Percentiles rank a stretch among this genome's conserved stretches.
Evolutionary conservation across 805 yeast species (phyloP).

Genomic region (Schizosaccharomyces japonicus): DNA sequence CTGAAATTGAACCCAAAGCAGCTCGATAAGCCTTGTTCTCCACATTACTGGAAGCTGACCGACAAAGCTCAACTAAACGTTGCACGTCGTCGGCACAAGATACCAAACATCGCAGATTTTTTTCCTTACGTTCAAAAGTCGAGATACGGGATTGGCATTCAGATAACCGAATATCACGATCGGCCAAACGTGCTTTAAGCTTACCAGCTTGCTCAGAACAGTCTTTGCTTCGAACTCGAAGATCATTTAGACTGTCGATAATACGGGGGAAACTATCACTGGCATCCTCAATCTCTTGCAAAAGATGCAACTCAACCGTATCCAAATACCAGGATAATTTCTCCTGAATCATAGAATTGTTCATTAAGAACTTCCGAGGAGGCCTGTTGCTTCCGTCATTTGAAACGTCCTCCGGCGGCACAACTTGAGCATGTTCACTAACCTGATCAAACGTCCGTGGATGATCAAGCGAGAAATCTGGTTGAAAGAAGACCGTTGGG

Average conservation of each 20-base stretch:
- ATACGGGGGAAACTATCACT: constrained; percentile 71
- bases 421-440: constrained; percentile 31
- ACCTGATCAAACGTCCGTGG: constrained; percentile 65
- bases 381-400: constrained; percentile 9
- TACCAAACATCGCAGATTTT: too few species aligned
- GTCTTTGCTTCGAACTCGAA: constrained; percentile 29
- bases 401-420: constrained; percentile 9
- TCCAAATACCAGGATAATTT: constrained; percentile 64
- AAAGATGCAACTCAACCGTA: constrained; percentile 55
- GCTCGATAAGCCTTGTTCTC: too few species aligned
- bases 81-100: too few species aligned
- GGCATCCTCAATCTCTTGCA: constrained; percentile 61
- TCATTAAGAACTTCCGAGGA: constrained; percentile 21
- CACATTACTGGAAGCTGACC: too few species aligned
- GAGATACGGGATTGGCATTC: too few species aligned
- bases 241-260: constrained; percentile 47
- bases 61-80: too few species aligned
- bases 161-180: too few species aligned
- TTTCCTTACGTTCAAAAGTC: too few species aligned
- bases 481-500: constrained; percentile 45
- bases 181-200: too few species aligned
- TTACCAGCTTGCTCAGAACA: too few species aligned
- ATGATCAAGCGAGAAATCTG: constrained; percentile 60
- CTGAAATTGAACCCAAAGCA: too few species aligned
- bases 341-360: constrained; percentile 43